These are phyloP conservation scores for Lotmaria passim DNA, from an alignment of 208 protist genomes.

Conservation along the genomic window DNA sequence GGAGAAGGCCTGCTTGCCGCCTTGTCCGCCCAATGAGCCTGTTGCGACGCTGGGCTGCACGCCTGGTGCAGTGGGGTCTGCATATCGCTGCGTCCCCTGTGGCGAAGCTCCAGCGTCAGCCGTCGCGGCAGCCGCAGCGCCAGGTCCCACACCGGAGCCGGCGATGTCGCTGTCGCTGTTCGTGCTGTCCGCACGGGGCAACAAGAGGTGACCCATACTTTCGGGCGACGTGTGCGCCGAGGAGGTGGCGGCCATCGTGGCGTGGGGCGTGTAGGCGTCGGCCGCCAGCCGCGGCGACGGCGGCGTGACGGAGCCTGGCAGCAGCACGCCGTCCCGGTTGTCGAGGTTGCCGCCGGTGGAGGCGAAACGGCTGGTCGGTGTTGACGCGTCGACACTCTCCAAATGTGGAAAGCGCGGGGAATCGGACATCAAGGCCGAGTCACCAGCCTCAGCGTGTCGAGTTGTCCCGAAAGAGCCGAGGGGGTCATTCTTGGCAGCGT, in stretches of 20 bases:
- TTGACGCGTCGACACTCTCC: conserved; percentile 5
- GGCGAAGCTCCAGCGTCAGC: not conserved
- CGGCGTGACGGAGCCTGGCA: conserved; percentile 7
- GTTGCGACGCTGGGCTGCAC: not conserved
- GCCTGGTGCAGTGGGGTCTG: not conserved
- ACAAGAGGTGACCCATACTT: conserved; percentile 14
- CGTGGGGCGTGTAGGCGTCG: conserved; percentile 7
- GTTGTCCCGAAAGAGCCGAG: not conserved
- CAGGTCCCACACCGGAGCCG: not conserved
- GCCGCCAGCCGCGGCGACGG: not conserved
- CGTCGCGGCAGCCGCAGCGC: not conserved
- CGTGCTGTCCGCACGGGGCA: conserved; percentile 16
- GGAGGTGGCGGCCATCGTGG: not conserved
- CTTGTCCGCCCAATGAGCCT: not conserved
- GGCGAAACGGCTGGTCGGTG: not conserved
- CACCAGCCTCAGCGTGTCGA: not conserved
- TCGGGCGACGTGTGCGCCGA: conserved; percentile 9
- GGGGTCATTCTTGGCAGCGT: not conserved
- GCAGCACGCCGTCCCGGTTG: not conserved
- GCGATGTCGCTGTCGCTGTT: conserved; percentile 16
- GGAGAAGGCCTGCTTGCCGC: not conserved
- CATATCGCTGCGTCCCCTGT: not conserved
- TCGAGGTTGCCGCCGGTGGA: not conserved
- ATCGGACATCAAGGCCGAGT: not conserved
- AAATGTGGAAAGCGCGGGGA: conserved; percentile 2